Base-by-base conservation (phyloP, 1,284 basidiomycete genomes). In the Veloboletus limbatus region DNA sequence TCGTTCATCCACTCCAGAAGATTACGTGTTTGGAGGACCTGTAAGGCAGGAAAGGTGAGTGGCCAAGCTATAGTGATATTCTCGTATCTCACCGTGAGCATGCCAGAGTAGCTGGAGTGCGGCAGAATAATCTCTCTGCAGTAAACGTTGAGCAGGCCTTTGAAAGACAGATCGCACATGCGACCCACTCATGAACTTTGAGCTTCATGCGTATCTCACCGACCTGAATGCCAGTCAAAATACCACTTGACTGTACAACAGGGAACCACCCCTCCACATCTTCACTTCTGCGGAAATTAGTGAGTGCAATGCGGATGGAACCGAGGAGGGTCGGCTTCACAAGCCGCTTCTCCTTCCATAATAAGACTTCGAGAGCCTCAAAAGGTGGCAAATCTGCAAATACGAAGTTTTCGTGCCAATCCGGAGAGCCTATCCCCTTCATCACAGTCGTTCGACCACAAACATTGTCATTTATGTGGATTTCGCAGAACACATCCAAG, bases 221-320 rank as follows among this genome's bases (percentile, higher is more conserved):
- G 6, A 81, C 75, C 58, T 85, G 83, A 34, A 78, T 60, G 53
- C 80, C 75, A 26, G 71, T 72, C 20, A 73, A 69, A 30, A 72
- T 62, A 3, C 73, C 66, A 40, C 69, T 74, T 28, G 70, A 65
- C 36, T 78, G 73, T 44, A 86, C 66, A 14, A 90, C 77, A n/a
- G 88, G 85, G 66, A 83, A 91, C 87, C 87, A 92, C 8, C 87
- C 88, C 57, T 92, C 89, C 11, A 88, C 73, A 8, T 69, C 63
- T 54, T 89, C 85, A 14, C 83, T 80, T 27, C 88, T 74, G 16
- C 82, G 77, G 56, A 92, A 87, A 57, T 86, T 85, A 7, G 69
- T 68, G 24, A 92, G 69, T 2, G 79, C 71, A 41, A 93, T 78
- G 21, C 72, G 72, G n/a, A 84, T 75, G 24, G 71, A 74, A 11